A percentile compares a stretch with the other conserved stretches of the same genome.
Conservation (phyloP, 1,284 basidiomycete species). For the Phellinidium pouzarii region DNA sequence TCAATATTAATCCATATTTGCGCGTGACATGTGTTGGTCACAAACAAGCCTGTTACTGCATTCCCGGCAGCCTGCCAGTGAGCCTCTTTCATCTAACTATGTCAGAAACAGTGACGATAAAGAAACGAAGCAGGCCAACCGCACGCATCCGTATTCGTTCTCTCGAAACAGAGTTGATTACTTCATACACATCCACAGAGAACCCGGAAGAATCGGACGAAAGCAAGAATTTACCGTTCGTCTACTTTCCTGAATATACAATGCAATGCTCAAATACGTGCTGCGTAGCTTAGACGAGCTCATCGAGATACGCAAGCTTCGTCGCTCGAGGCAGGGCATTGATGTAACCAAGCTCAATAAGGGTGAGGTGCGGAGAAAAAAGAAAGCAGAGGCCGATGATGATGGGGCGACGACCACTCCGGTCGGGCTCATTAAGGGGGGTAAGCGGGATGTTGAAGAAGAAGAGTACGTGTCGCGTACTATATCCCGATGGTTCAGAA, state of each 20-base stretch:
- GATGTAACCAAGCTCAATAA: conserved; percentile 79
- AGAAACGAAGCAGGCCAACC: conserved; percentile 56
- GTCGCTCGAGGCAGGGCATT: conserved; percentile 75
- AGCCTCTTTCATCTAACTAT: background rate
- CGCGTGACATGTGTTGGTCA: background rate
- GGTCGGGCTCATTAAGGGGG: conserved; percentile 42
- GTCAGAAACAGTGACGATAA: conserved; percentile 39
- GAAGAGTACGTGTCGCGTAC: conserved; percentile 48
- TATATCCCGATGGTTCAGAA: background rate
- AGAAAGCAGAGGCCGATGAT: conserved; percentile 45
- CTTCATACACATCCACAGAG: background rate
- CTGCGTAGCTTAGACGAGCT: conserved; percentile 67
- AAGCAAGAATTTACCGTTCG: conserved; percentile 44
- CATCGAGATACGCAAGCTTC: conserved; percentile 76
- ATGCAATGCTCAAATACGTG: conserved; percentile 10
- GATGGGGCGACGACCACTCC: conserved; percentile 40
- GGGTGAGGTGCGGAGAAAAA: conserved; percentile 73
- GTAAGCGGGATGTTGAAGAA: conserved; percentile 38
- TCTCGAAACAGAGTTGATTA: conserved; percentile 28
- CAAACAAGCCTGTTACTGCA: background rate
- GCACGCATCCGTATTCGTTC: conserved; percentile 42
- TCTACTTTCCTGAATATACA: conserved; percentile 17
- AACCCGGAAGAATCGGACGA: conserved; percentile 33
- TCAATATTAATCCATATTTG: too few relatives aligned
- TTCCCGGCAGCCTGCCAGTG: background rate